Percentiles rank a stretch among this genome's conserved stretches.
These are phyloP conservation scores for Colletotrichum liaoningense DNA, from an alignment of 2,329 filamentous ascomycete genomes.

Conservation along the genomic window DNA sequence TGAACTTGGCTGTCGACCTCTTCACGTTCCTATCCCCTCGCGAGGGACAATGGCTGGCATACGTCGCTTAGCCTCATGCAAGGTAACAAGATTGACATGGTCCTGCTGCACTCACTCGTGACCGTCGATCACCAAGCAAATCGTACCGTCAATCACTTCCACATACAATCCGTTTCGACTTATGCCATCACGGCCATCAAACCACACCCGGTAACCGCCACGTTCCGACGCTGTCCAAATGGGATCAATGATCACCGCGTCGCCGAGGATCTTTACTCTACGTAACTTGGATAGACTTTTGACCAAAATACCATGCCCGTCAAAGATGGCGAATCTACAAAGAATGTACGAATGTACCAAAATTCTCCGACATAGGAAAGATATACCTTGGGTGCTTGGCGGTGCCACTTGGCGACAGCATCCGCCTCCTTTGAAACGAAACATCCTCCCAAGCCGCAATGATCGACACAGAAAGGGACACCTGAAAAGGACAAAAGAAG, in stretches of 20 bases:
- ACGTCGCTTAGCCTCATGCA: background rate
- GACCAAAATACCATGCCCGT: constrained; percentile 1
- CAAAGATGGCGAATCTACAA: background rate
- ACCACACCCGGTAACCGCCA: background rate
- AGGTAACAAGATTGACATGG: background rate
- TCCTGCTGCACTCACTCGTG: background rate
- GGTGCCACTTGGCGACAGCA: background rate
- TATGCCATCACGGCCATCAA: background rate
- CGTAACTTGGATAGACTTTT: background rate
- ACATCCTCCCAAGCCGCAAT: background rate
- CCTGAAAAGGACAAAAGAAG: background rate
- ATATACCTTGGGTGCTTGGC: background rate
- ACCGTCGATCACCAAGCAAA: background rate
- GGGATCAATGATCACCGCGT: background rate
- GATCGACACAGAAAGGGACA: background rate
- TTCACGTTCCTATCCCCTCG: background rate
- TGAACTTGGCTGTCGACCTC: background rate
- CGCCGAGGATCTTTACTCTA: too few species aligned
- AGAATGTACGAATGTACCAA: background rate
- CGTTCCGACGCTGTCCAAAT: background rate
- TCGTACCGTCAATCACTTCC: background rate
- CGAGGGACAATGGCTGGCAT: background rate
- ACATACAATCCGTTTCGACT: background rate
- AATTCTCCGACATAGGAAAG: background rate
- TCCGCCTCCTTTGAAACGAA: background rate